Base-by-base conservation (phyloP, 176 grass and related monocot genomes). In the Guadua angustifolia region DNA sequence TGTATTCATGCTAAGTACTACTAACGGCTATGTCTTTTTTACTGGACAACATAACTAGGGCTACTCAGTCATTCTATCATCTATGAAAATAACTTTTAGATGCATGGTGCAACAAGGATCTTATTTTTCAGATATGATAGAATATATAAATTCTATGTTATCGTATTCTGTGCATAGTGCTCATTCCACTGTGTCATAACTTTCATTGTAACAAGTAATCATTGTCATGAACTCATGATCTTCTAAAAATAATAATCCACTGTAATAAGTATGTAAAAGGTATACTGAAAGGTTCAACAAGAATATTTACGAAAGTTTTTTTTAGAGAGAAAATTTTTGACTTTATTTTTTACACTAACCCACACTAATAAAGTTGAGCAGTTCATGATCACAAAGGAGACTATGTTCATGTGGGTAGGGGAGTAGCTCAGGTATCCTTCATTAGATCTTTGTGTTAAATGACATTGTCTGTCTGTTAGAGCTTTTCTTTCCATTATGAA, bases 401-500 rank as follows among this genome's bases (percentile, higher is more conserved):
- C 5, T 80, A n/a, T 71, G 22, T 24, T 60, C 33, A 79, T 6
- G 16, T 21, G 40, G 13, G 40, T 47, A 15, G 56, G 7, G 8
- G 36, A 45, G 40, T 14, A 24, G 42, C 43, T 50, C 13, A 71
- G 62, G 51, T 70, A 36, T 69, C 7, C 24, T 14, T 62, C 1
- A 0, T 53, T 53, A 50, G 63, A 38, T 59, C 7, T 14, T 38
- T 70, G 18, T 67, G 49, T 25, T 78, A 39, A 51, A 47, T 70
- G 11, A 59, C 12, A n/a, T 69, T n/a, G 50, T 85, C 78, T 85
- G 83, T 29, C 11, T 11, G 18, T 24, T 79, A 25, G 9, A 71
- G 16, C 9, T 52, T 79, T 38, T 72, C 66, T 62, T 79, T 22
- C 29, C 15, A 22, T 71, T 51, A 16, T 69, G 52, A 59, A 47